Conservation (phyloP, 768 basidiomycete genomes). For the Podaxis mareebaensis region DNA sequence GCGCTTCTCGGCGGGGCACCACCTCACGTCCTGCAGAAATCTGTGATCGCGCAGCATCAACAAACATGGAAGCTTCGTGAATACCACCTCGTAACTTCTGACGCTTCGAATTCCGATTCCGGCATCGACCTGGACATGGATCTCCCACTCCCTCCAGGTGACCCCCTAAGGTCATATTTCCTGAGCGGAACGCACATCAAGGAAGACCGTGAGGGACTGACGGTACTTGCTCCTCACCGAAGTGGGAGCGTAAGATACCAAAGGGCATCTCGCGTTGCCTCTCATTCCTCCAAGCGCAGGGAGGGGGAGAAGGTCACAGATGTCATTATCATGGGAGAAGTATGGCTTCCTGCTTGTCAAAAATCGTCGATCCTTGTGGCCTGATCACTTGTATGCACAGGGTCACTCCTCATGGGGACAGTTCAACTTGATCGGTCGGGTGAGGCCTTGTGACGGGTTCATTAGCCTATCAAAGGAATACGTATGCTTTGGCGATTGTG, state of each 20-base stretch:
- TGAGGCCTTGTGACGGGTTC: slow-evolving; percentile 81
- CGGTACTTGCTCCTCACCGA: slow-evolving; percentile 45
- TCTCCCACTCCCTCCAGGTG: slow-evolving; percentile 51
- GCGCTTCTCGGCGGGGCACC: slow-evolving; percentile 69
- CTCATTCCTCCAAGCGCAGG: neutral
- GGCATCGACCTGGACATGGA: slow-evolving; percentile 33
- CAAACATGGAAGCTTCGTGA: slow-evolving; percentile 91
- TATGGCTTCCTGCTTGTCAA: slow-evolving; percentile 26
- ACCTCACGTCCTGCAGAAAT: slow-evolving; percentile 67
- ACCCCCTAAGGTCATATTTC: slow-evolving; percentile 62
- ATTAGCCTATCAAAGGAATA: slow-evolving; percentile 86
- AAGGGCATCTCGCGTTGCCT: slow-evolving; percentile 21
- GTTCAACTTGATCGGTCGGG: slow-evolving; percentile 75
- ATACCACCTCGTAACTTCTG: slow-evolving; percentile 52
- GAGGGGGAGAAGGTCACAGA: slow-evolving; percentile 38
- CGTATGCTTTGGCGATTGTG: slow-evolving; percentile 40
- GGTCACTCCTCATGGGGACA: slow-evolving; percentile 93
- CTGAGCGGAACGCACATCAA: slow-evolving; percentile 51
- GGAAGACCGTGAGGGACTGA: slow-evolving; percentile 49
- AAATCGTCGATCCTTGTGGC: neutral
- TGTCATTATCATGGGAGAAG: slow-evolving; percentile 76
- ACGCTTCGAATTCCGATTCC: slow-evolving; percentile 30
- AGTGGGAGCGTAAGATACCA: slow-evolving; percentile 32
- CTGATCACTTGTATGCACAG: slow-evolving; percentile 34
- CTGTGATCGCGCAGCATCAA: slow-evolving; percentile 77